Conservation (phyloP, 2,329 filamentous ascomycete species). For the Phialophora tarda region DNA sequence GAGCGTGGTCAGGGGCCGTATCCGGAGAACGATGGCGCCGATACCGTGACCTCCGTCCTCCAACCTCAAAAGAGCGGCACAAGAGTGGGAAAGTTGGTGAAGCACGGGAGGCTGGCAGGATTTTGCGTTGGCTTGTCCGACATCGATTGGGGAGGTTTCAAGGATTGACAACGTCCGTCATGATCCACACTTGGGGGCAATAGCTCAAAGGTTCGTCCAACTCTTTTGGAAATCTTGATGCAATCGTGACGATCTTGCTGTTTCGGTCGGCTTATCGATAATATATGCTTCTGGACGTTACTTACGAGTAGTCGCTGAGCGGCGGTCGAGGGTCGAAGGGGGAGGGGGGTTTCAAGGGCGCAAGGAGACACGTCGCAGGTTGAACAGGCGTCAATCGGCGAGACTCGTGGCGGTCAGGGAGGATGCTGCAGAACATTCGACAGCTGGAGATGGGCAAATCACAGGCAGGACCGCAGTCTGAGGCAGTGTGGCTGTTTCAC, state of each 20-base stretch:
- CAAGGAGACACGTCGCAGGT: slow-evolving; percentile 24
- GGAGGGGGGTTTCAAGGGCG: slow-evolving; percentile 21
- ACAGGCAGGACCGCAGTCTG: slow-evolving; percentile 19
- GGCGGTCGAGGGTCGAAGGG: slow-evolving; percentile 9
- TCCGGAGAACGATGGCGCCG: slow-evolving; percentile 22
- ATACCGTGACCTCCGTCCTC: slow-evolving; percentile 11
- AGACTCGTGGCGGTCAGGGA: slow-evolving; percentile 15
- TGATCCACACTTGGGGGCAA: slow-evolving; percentile 29
- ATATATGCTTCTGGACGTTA: not conserved
- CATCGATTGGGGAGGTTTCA: slow-evolving; percentile 38
- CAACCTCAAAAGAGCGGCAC: slow-evolving; percentile 2
- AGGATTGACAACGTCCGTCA: slow-evolving; percentile 23
- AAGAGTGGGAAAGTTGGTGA: slow-evolving; percentile 28
- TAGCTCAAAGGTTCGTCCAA: not conserved
- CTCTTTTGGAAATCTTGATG: slow-evolving; percentile 24
- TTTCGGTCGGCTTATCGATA: slow-evolving; percentile 5
- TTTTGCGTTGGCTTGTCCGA: slow-evolving; percentile 6
- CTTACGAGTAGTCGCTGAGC: slow-evolving; percentile 10
- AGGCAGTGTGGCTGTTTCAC: slow-evolving; percentile 33
- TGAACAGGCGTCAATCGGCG: slow-evolving; percentile 8
- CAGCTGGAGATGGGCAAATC: slow-evolving; percentile 16
- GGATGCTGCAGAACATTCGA: slow-evolving; percentile 10
- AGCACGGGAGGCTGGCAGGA: slow-evolving; percentile 29
- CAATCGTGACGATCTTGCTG: slow-evolving; percentile 21
- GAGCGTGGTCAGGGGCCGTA: slow-evolving; percentile 25